phyloP scores from a whole-genome alignment of 2,329 filamentous ascomycete species.

The Didymella segeticola region DNA sequence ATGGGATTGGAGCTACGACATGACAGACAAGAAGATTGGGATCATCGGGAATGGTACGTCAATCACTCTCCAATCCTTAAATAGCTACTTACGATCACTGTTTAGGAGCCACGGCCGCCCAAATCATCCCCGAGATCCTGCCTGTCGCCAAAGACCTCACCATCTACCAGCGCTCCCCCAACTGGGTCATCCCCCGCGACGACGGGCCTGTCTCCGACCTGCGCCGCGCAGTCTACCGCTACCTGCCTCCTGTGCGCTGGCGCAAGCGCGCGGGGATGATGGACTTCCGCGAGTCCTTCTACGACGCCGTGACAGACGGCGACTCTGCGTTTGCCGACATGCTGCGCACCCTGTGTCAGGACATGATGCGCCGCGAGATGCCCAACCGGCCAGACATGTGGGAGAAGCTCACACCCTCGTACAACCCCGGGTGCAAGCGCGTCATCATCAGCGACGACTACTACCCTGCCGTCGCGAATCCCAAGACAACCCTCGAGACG shows the following conservation, averaged over 20 bases:
- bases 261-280: conserved; percentile 60
- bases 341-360: conserved; percentile 48
- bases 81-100: conserved; percentile 2
- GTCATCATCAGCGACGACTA: conserved; percentile 64
- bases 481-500: conserved; percentile 61
- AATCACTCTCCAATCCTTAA: background rate
- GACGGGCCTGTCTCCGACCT: conserved; percentile 56
- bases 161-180: conserved; percentile 65
- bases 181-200: conserved; percentile 63
- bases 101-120: conserved; percentile 61
- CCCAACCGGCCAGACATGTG: conserved; percentile 59
- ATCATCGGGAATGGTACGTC: conserved; percentile 64
- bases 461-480: conserved; percentile 56
- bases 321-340: conserved; percentile 51
- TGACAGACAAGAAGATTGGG: conserved; percentile 62
- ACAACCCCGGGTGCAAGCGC: conserved; percentile 62
- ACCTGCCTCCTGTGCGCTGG: conserved; percentile 59
- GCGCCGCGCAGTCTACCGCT: conserved; percentile 54
- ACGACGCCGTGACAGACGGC: conserved; percentile 54
- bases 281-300: conserved; percentile 61
- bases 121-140: conserved; percentile 65
- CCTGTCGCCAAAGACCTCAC: conserved; percentile 58
- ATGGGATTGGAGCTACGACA: conserved; percentile 66
- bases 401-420: conserved; percentile 61
- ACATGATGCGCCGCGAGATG: conserved; percentile 56